A percentile compares a stretch with the other conserved stretches of the same genome.
Conservation (phyloP, 2,329 filamentous ascomycete species). For the Colletotrichum sp. region DNA sequence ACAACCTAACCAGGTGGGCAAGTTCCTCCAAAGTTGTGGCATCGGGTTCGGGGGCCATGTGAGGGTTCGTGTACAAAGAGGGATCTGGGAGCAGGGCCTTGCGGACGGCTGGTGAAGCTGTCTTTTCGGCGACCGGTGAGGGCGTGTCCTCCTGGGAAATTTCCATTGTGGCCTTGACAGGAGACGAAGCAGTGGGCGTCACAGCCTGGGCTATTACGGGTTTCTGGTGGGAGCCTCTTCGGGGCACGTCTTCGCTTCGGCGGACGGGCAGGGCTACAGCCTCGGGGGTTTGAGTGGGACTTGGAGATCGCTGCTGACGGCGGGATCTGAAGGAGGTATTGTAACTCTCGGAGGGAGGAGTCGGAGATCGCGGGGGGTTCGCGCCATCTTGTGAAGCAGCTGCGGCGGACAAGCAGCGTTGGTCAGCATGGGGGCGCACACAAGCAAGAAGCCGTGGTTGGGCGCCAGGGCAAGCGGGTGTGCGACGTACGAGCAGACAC, state of each 20-base stretch:
- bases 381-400: constrained; percentile 58
- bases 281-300: constrained; percentile 56
- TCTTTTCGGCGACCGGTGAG: constrained; percentile 42
- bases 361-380: constrained; percentile 33
- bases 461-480: constrained; percentile 3
- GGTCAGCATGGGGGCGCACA: constrained; percentile 13
- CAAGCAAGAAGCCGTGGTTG: background rate
- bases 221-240: constrained; percentile 47
- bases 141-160: constrained; percentile 30
- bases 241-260: constrained; percentile 48
- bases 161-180: constrained; percentile 23
- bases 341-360: constrained; percentile 54
- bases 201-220: constrained; percentile 54
- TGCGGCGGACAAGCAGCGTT: constrained; percentile 32
- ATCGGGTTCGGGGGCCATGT: constrained; percentile 64
- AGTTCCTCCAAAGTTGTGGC: constrained; percentile 78
- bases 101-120: constrained; percentile 48
- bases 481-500: constrained; percentile 64
- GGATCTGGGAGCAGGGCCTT: constrained; percentile 64
- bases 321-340: constrained; percentile 59
- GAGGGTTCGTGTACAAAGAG: constrained; percentile 69
- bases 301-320: constrained; percentile 55
- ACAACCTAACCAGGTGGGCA: constrained; percentile 77
- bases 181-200: constrained; percentile 30
- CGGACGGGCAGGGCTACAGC: constrained; percentile 47